Percentiles rank a stretch among this genome's conserved stretches.
Evolutionary conservation across 208 protist genomes (phyloP).

Genomic region (Trypanosoma scelopori): DNA sequence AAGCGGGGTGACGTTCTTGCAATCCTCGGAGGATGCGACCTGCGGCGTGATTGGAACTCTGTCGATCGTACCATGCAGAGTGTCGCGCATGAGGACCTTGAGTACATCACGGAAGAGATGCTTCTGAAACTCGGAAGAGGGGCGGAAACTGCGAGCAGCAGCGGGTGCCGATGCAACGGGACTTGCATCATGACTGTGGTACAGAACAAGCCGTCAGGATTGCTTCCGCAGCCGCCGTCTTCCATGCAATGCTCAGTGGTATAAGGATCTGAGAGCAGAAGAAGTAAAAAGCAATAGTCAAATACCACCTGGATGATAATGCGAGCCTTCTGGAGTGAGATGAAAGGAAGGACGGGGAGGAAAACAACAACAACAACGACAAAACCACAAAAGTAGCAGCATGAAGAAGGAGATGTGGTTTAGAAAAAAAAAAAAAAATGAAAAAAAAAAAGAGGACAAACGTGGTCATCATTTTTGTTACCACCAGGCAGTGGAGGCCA

Average conservation of each 20-base stretch:
- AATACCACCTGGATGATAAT: neutral
- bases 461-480: neutral
- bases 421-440: neutral
- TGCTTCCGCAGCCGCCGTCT: slow-evolving; percentile 37
- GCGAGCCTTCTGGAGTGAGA: neutral
- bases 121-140: slow-evolving; percentile 40
- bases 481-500: neutral
- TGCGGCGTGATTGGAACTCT: slow-evolving; percentile 30
- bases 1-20: slow-evolving; percentile 53
- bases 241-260: slow-evolving; percentile 23
- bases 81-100: slow-evolving; percentile 47
- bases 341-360: neutral
- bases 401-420: slow-evolving; percentile 1
- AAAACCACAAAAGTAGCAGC: neutral
- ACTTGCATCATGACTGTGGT: slow-evolving; percentile 41
- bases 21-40: slow-evolving; percentile 46
- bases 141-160: slow-evolving; percentile 8
- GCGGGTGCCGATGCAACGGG: slow-evolving; percentile 1
- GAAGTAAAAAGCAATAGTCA: neutral
- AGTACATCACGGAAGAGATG: slow-evolving; percentile 83
- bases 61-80: slow-evolving; percentile 23
- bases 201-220: slow-evolving; percentile 34
- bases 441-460: slow-evolving; percentile 9
- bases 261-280: neutral
- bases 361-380: neutral